Percentiles rank a stretch among this genome's conserved stretches.
Evolutionary conservation across 306 rosid species (phyloP).

Genomic region (Morella rubra): DNA sequence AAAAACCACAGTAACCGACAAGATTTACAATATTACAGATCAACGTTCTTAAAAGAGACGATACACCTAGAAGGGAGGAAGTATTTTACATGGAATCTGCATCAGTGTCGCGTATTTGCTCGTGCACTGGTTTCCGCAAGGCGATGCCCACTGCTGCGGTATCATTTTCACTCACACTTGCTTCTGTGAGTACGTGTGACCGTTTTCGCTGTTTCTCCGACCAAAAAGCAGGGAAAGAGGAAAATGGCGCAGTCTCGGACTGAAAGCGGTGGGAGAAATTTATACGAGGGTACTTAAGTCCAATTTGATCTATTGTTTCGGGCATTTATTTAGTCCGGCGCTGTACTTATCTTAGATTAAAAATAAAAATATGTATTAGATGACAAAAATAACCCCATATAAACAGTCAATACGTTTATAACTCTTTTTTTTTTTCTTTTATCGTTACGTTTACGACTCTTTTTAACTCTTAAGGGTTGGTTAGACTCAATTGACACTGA

Average conservation of each 20-base stretch:
- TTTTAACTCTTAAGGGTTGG: no score
- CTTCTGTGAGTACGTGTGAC: neutral
- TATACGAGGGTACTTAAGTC: no score
- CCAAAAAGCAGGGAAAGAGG: neutral
- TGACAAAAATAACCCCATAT: no score
- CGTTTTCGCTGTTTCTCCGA: neutral
- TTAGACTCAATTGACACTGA: no score
- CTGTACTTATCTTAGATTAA: no score
- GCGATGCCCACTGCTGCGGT: conserved; percentile 74
- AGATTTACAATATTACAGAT: conserved; percentile 7
- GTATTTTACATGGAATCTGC: conserved; percentile 63
- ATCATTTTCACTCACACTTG: conserved; percentile 33
- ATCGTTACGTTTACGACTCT: no score
- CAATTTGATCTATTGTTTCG: neutral
- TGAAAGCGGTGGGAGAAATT: no score
- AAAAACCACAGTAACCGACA: neutral
- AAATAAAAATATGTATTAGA: no score
- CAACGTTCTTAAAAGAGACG: neutral
- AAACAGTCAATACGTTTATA: no score
- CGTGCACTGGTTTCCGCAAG: conserved; percentile 79
- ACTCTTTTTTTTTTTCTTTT: no score
- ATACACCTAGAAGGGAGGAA: neutral
- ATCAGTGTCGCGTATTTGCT: conserved; percentile 70
- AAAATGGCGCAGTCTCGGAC: neutral
- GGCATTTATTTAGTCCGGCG: neutral